A percentile compares a stretch with the other conserved stretches of the same genome.
phyloP scores from a whole-genome alignment of 176 grass and related monocot species.

The Aegilops longissima region DNA sequence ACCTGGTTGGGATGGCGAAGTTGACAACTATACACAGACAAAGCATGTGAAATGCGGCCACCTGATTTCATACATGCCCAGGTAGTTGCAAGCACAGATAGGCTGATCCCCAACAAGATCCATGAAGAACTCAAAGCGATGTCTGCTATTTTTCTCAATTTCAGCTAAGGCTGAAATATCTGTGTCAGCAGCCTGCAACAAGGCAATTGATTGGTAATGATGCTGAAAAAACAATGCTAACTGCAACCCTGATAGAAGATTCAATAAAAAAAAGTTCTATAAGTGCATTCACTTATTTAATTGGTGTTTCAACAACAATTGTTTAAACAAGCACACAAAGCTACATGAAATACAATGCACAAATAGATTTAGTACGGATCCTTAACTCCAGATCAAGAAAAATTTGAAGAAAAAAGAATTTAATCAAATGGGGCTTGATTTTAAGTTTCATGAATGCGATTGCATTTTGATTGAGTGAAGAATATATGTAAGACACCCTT shows the following conservation, averaged over 20 bases:
- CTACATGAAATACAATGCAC: too few relatives aligned
- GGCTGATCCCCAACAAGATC: slow-evolving; percentile 93
- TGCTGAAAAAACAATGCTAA: not conserved
- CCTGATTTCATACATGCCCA: slow-evolving; percentile 89
- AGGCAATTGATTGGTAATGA: slow-evolving; percentile 26
- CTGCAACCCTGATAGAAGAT: too few relatives aligned
- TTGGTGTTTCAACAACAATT: not conserved
- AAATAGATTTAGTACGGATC: too few relatives aligned
- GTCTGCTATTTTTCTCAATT: slow-evolving; percentile 95
- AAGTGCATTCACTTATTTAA: not conserved
- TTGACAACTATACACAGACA: slow-evolving; percentile 60
- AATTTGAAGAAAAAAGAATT: too few relatives aligned
- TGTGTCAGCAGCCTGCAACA: slow-evolving; percentile 85
- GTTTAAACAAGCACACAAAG: too few relatives aligned
- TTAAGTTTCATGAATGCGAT: too few relatives aligned
- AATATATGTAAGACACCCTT: slow-evolving; percentile 73
- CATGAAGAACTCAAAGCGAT: slow-evolving; percentile 99
- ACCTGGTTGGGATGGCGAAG: slow-evolving; percentile 94
- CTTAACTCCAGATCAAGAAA: too few relatives aligned
- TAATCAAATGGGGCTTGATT: too few relatives aligned
- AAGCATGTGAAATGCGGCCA: slow-evolving; percentile 91
- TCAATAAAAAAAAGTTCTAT: too few relatives aligned
- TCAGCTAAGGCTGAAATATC: slow-evolving; percentile 97
- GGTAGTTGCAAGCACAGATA: slow-evolving; percentile 86
- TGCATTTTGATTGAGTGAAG: not conserved